Evolutionary conservation across 257 asterid species (phyloP), one percentile per base, ranked within the genome.

Genomic region (Verbascum thapsus): DNA sequence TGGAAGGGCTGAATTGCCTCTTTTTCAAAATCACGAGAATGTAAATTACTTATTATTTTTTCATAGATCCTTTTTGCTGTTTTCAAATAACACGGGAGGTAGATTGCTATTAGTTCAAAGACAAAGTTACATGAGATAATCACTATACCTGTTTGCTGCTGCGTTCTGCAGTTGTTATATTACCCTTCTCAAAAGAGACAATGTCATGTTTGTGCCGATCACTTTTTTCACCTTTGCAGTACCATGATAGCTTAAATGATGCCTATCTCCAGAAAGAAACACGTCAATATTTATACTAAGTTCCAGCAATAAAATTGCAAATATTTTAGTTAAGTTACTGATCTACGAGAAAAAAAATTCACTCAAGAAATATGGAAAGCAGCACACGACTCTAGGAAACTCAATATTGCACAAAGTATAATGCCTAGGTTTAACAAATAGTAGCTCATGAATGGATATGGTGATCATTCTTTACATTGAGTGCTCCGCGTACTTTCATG

Each of bases 161-260:
- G 61, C 99, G 95, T 70, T 83, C 97, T 8, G 97, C 95, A 66
- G 97, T 83, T 66, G 96, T 87, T 74, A 92, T 92, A 75, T 92
- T 78, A 53, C 99, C 99, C 79, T 80, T 85, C 70, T 89, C 99
- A 71, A 92, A 92, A 44, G 99, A 92, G 73, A 92, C 99, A 53
- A 92, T 69, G 66, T 92, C 97, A 42, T 87, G 99, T 70, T 87
- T 92, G 82, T 89, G 88, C 72, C 88, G 96, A 66, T 92, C 86
- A 69, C 84, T 78, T 75, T 84, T 89, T 53, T 89, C 96, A 62
- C 97, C 99, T 66, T 92, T 92, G 86, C 89, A 89, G 77, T 80
- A 82, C 99, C 99, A 92, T 53, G 99, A 81, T 19, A 92, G 75
- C 78, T 85, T 89, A 79, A 92, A 92, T 35, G 95, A 85, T 58